Evolutionary conservation across 768 basidiomycete genomes (phyloP), one percentile per base, ranked within the genome.

Genomic region (Epithele typhae): DNA sequence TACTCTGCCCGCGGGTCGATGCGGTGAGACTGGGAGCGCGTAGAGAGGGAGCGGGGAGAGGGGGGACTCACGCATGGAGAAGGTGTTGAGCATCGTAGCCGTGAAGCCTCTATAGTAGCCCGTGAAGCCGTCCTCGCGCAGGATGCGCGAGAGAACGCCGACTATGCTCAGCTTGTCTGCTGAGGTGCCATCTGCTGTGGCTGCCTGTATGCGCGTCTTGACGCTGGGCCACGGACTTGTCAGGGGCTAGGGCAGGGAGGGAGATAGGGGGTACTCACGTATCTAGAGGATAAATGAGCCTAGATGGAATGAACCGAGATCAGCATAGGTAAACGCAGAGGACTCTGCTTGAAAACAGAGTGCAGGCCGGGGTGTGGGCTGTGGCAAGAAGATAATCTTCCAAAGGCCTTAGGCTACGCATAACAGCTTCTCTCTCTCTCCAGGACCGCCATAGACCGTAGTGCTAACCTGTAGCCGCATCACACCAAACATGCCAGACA

Each of bases 31-130:
- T 37, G 25, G 32, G 45, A 9, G 14, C 8, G 17, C 17, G 38
- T 12, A 42, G 5, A 10, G 17, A 24, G 12, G 24, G 39, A 23
- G 6, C 32, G 37, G 32, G 25, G 39, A 40, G n/a, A n/a, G 39
- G 9, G 7, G 19, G 25, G 19, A 78, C 91, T 60, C 60, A 93
- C 95, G 93, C 82, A 87, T 89, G 30, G 92, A 95, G 67, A 99
- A 99, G 1, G 92, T 96, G 66, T 96, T 97, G 56, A 98, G 71
- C 95, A 98, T 98, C 34, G 90, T 97, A 19, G 96, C 96, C 27
- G 82, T 76, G 64, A 97, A 99, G 2, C 96, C 96, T 36, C 84
- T 78, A 68, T 95, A 99, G 61, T 82, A 82, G 0, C 93, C 96
- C 4, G 60, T 45, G 44, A 96, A 53, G 1, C 96, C 95, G 52